These are phyloP conservation scores for Solanum hybrid DNA, from an alignment of 305 asterid genomes.

Conservation along the genomic window DNA sequence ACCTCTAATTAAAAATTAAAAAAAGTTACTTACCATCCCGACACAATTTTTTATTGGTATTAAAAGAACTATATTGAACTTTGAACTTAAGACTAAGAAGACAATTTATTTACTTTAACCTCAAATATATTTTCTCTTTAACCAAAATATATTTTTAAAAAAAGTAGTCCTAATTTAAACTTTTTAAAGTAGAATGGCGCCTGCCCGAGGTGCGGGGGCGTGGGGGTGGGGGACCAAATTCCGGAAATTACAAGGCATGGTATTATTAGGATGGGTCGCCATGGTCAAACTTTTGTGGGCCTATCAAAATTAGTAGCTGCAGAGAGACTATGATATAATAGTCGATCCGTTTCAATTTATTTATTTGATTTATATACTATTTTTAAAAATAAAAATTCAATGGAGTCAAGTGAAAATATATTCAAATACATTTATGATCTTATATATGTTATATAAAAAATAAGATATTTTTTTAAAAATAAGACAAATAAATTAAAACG, in stretches of 20 bases:
- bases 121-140: background rate
- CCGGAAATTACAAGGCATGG: background rate
- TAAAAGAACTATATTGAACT: background rate
- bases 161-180: background rate
- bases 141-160: background rate
- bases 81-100: background rate
- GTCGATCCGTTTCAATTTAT: background rate
- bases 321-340: slow-evolving; percentile 5
- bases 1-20: background rate
- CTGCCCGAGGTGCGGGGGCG: too few species aligned
- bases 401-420: background rate
- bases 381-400: background rate
- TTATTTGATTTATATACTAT: background rate
- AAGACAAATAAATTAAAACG: background rate
- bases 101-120: background rate
- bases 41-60: too few species aligned
- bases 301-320: slow-evolving; percentile 3
- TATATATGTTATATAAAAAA: too few species aligned
- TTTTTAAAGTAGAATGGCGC: background rate
- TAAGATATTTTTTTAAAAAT: too few species aligned
- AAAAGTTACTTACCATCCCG: background rate
- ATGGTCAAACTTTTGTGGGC: slow-evolving; percentile 18
- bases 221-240: background rate
- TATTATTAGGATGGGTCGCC: background rate
- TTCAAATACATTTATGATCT: background rate